Percentiles rank a stretch among this genome's conserved stretches.
phyloP scores from a whole-genome alignment of 352 stramenopile genomes.

The Phytophthora tubulina region DNA sequence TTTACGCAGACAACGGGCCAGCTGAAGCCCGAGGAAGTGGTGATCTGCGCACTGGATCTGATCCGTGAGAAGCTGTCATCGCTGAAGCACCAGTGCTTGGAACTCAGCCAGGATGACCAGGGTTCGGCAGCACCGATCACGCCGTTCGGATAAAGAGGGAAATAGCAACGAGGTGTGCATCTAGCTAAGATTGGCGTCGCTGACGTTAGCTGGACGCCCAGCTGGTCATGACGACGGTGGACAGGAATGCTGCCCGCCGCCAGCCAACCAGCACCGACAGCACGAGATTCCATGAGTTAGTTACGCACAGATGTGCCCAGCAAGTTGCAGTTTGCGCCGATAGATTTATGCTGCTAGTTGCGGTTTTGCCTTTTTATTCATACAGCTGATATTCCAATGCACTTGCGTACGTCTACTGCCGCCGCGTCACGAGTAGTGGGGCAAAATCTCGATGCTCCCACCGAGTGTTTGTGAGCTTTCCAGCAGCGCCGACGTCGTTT shows the following conservation, averaged over 20 bases:
- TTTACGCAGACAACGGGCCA: conserved; percentile 78
- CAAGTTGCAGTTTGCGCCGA: conserved; percentile 32
- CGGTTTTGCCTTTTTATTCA: conserved; percentile 41
- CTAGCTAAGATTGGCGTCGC: conserved; percentile 21
- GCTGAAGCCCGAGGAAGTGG: conserved; percentile 85
- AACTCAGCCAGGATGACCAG: conserved; percentile 86
- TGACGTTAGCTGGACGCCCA: conserved; percentile 9
- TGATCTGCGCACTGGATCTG: conserved; percentile 88
- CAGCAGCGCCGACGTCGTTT: conserved; percentile 43
- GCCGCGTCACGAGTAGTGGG: conserved; percentile 59
- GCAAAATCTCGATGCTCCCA: conserved; percentile 69
- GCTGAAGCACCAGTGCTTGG: conserved; percentile 88
- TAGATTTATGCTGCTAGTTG: conserved; percentile 45
- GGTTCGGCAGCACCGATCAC: conserved; percentile 72
- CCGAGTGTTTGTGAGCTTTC: conserved; percentile 61
- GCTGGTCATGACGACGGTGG: not conserved
- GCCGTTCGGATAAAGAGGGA: conserved; percentile 74
- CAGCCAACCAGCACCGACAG: conserved; percentile 9
- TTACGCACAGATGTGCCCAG: conserved; percentile 21
- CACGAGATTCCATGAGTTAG: conserved; percentile 16
- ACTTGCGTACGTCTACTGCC: conserved; percentile 1
- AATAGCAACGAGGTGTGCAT: conserved; percentile 28
- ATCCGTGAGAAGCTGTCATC: conserved; percentile 89
- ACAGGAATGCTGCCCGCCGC: not conserved
- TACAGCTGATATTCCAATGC: conserved; percentile 30